These are phyloP conservation scores for Metarhizium anisopliae DNA, from an alignment of 2,329 filamentous ascomycete genomes.

Conservation along the genomic window DNA sequence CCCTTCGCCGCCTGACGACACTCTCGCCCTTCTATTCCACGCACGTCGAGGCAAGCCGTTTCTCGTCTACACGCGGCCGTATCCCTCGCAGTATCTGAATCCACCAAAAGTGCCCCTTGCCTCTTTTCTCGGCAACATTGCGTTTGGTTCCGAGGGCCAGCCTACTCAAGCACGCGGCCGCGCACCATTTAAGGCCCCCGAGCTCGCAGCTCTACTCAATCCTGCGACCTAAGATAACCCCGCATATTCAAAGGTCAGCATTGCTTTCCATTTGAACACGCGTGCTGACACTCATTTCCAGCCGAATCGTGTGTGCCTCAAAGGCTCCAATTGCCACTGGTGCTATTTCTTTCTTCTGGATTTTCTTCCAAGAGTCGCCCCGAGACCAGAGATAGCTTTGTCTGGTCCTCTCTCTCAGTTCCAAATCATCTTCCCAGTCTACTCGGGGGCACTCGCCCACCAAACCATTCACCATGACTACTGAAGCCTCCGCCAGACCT, in stretches of 20 bases:
- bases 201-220: background rate
- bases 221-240: background rate
- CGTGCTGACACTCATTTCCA: no score
- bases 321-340: background rate
- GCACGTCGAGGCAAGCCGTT: background rate
- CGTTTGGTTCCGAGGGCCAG: background rate
- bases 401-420: background rate
- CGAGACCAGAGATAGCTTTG: background rate
- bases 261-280: background rate
- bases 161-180: background rate
- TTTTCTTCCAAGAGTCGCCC: background rate
- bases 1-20: background rate
- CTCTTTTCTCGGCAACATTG: no score
- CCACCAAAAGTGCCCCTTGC: no score
- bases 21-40: background rate
- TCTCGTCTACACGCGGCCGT: background rate
- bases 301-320: no score
- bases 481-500: constrained; percentile 45
- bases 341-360: background rate
- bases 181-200: no score
- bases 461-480: constrained; percentile 27
- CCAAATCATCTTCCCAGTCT: background rate
- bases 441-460: background rate
- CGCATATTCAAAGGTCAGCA: background rate
- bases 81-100: background rate